Evolutionary conservation across 148 eudicot species (phyloP).

Genomic region (Drosera capensis): DNA sequence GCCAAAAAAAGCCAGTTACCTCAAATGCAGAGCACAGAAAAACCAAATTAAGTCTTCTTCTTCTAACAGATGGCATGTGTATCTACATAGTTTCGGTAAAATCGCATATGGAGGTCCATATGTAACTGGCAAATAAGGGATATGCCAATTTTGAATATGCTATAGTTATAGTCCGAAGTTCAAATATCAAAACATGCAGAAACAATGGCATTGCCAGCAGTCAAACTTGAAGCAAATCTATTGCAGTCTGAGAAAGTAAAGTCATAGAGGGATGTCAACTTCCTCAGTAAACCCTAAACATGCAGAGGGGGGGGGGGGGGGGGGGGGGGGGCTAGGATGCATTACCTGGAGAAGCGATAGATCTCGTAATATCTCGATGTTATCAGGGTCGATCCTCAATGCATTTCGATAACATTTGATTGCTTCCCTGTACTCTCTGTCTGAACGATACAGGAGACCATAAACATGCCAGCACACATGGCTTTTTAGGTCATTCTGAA

Average conservation of each 20-base stretch:
- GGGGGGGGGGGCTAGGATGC: background rate
- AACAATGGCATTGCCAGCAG: no score
- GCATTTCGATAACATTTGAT: conserved; percentile 97
- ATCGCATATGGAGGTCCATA: no score
- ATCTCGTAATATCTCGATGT: conserved; percentile 90
- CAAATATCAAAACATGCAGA: no score
- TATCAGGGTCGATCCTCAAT: conserved; percentile 86
- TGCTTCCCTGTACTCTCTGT: conserved; percentile 94
- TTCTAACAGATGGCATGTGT: background rate
- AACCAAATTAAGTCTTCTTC: background rate
- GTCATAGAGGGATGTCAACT: no score
- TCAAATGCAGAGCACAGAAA: background rate
- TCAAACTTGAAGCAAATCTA: no score
- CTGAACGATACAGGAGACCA: conserved; percentile 95
- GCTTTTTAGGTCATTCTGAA: conserved; percentile 96
- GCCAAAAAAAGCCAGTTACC: conserved; percentile 5
- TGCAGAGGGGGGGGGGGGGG: background rate
- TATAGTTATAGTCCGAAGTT: no score
- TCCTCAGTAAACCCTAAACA: background rate
- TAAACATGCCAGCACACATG: conserved; percentile 99
- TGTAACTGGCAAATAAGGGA: no score
- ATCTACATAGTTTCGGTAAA: background rate
- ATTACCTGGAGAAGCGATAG: conserved; percentile 84
- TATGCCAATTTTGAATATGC: no score
- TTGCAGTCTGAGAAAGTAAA: no score